Evolutionary conservation across 192 early-diverging fungal genomes (phyloP), one percentile per base, ranked within the genome.

Genomic region (Linnemannia schmuckeri): DNA sequence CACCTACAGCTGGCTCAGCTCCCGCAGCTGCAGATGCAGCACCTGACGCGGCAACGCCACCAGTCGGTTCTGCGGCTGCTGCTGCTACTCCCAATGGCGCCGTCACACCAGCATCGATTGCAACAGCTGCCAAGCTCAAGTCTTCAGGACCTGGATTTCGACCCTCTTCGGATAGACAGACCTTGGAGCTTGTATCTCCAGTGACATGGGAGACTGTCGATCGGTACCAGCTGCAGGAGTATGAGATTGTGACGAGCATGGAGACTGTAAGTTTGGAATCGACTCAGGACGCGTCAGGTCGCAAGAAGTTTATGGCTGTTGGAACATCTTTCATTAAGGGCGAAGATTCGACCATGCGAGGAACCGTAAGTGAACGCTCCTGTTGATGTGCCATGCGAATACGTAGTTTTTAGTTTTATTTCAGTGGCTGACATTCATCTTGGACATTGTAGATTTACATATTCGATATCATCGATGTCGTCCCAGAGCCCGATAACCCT

Each of bases 181-280:
- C 91, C 8, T 75, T 99, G 47, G 96, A 98, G 70, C 89, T 99
- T 66, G 91, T 99, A 20, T 98, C 98, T 24, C 97, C 98, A 2
- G 93, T 97, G 0, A 97, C 97, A 24, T 99, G 97, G 97, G 97
- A 99, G 79, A 97, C 95, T 18, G 96, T 98, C 0, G 98, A 99
- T 80, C 85, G 89, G 82, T 93, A 91, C 80, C 79, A 84, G 42
- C 90, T 99, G 80, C 94, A 95, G 38, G 94, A 93, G 79, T 93
- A 95, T 88, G 98, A 99, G 85, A 96, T 97, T 77, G 93, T 97
- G 30, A 90, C 94, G 42, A 93, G 92, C 30, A 88, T 98, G 74
- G 92, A 95, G 61, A 93, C 93, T 78, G 94, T 98, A 30, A 93
- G 92, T 69, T 92, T 99, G 68, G 94, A 97, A 76, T 95, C 94